A percentile compares a stretch with the other conserved stretches of the same genome.
These are phyloP conservation scores for Elongisporangium undulatum DNA, from an alignment of 352 stramenopile genomes.

Conservation along the genomic window DNA sequence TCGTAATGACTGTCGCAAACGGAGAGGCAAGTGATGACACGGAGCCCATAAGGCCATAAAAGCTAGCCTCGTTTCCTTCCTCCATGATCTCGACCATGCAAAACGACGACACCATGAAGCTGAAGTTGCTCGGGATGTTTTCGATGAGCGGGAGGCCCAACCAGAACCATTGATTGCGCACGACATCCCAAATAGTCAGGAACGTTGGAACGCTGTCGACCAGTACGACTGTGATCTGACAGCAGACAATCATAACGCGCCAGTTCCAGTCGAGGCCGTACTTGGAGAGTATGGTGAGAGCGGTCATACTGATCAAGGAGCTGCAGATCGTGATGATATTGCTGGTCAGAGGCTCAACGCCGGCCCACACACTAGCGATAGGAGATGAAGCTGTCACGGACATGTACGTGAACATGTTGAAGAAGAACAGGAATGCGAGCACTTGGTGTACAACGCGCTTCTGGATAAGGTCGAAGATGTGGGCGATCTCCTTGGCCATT, in stretches of 20 bases:
- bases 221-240: constrained; percentile 22
- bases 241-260: constrained; percentile 26
- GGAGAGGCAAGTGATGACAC: constrained; percentile 32
- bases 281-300: constrained; percentile 26
- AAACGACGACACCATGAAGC: constrained; percentile 49
- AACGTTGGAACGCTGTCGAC: constrained; percentile 39
- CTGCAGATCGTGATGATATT: constrained; percentile 48
- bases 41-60: constrained; percentile 40
- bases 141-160: constrained; percentile 58
- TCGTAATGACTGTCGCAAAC: constrained; percentile 44
- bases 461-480: constrained; percentile 34
- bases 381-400: constrained; percentile 37
- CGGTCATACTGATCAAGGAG: constrained; percentile 18
- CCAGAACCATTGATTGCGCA: constrained; percentile 66
- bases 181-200: constrained; percentile 54
- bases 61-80: constrained; percentile 33
- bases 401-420: constrained; percentile 27
- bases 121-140: constrained; percentile 34
- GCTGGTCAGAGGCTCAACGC: constrained; percentile 51
- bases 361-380: constrained; percentile 41
- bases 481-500: constrained; percentile 14
- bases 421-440: constrained; percentile 34
- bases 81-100: constrained; percentile 46
- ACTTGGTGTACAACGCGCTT: constrained; percentile 34
- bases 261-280: constrained; percentile 41